A percentile compares a stretch with the other conserved stretches of the same genome.
Conservation (phyloP, 192 early-diverging fungal genomes). For the Coemansia erecta region DNA sequence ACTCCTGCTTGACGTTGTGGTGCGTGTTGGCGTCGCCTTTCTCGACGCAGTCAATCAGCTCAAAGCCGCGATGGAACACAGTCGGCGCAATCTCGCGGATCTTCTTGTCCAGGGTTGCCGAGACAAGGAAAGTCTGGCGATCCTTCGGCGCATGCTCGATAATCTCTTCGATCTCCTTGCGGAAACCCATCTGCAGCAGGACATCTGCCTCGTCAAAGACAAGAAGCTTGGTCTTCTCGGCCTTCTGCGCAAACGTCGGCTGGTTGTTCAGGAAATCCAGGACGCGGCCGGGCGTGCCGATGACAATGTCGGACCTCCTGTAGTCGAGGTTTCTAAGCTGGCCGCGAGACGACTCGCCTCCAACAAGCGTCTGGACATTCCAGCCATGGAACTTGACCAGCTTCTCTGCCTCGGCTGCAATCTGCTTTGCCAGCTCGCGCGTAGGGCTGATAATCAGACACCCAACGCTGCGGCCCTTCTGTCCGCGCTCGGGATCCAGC, state of each 20-base stretch:
- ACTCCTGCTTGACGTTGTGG: constrained; percentile 76
- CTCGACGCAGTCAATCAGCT: constrained; percentile 80
- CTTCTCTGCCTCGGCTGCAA: constrained; percentile 72
- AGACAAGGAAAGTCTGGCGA: constrained; percentile 90
- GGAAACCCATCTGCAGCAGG: constrained; percentile 94
- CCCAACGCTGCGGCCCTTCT: constrained; percentile 56
- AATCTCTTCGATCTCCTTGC: constrained; percentile 77
- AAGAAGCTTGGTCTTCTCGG: constrained; percentile 56
- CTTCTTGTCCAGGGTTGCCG: constrained; percentile 79
- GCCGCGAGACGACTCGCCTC: constrained; percentile 64
- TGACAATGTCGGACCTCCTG: constrained; percentile 76
- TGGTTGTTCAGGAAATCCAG: constrained; percentile 67
- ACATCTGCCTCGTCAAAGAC: constrained; percentile 96
- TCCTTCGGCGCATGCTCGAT: constrained; percentile 57
- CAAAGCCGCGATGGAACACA: constrained; percentile 63
- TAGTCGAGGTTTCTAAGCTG: constrained; percentile 56
- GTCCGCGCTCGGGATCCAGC: constrained; percentile 61
- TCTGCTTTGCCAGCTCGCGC: constrained; percentile 86
- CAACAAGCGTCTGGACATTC: constrained; percentile 72
- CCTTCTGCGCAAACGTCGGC: constrained; percentile 52
- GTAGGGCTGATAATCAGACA: constrained; percentile 86
- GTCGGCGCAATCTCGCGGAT: constrained; percentile 67
- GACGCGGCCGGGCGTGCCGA: constrained; percentile 94
- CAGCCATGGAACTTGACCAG: constrained; percentile 58
- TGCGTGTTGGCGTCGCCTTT: constrained; percentile 83